Evolutionary conservation across 768 basidiomycete species (phyloP).

Genomic region (Boletus rubescentipes): DNA sequence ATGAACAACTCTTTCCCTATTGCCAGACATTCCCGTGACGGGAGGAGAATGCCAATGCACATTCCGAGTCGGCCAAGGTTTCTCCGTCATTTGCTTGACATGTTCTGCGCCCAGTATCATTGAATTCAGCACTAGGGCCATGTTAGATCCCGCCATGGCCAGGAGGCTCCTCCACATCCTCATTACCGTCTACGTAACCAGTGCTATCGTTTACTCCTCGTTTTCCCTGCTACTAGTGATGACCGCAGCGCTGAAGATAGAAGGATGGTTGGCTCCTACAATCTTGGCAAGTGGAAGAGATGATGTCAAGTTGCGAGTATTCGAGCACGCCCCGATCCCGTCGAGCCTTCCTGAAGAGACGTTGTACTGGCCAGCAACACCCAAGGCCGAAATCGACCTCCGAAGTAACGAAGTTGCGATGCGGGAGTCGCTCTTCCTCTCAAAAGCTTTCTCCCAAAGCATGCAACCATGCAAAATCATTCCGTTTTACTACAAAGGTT

Average conservation of each 20-base stretch:
- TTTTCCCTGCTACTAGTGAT: constrained; percentile 23
- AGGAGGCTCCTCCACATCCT: constrained; percentile 17
- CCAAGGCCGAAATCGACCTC: background rate
- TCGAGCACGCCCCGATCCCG: background rate
- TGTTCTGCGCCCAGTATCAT: background rate
- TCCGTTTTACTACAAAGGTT: constrained; percentile 79
- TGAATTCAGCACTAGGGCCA: background rate
- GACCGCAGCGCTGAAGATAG: constrained; percentile 6
- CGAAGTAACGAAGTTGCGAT: constrained; percentile 27
- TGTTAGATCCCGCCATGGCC: constrained; percentile 9
- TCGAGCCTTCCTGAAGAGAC: constrained; percentile 14
- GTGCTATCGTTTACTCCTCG: constrained; percentile 34
- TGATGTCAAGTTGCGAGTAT: background rate
- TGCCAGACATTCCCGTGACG: background rate
- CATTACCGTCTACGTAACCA: constrained; percentile 22
- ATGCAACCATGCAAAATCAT: constrained; percentile 75
- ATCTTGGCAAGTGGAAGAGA: background rate
- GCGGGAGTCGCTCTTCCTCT: constrained; percentile 54
- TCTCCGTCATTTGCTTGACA: background rate
- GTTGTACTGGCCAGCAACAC: constrained; percentile 21
- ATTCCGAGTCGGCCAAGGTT: background rate
- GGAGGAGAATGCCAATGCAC: constrained; percentile 17
- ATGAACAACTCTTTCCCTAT: background rate
- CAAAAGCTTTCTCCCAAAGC: constrained; percentile 66
- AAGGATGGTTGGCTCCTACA: constrained; percentile 3